phyloP scores from a whole-genome alignment of 2,329 filamentous ascomycete species.

The Epichloe festucae region DNA sequence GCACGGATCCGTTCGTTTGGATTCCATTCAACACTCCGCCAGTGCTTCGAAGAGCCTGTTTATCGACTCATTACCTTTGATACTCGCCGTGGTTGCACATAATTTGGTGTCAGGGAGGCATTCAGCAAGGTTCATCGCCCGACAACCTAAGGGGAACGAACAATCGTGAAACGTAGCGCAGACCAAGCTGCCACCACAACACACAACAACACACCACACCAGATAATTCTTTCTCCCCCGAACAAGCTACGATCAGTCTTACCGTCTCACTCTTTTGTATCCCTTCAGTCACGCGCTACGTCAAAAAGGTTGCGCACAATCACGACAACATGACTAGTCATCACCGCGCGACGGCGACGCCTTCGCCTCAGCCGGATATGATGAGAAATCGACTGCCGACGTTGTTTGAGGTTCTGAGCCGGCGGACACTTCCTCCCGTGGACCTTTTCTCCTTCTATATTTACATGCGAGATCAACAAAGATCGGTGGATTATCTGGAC shows the following conservation, averaged over 20 bases:
- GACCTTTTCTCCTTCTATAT: conserved; percentile 99
- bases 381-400: conserved; percentile 78
- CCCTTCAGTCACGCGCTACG: not conserved
- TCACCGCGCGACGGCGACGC: conserved; percentile 21
- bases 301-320: not conserved
- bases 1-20: not conserved
- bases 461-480: conserved; percentile 97
- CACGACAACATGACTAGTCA: conserved; percentile 12
- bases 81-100: not conserved
- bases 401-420: conserved; percentile 87
- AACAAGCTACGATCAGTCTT: not conserved
- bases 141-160: conserved; percentile 1
- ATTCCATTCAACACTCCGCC: not conserved
- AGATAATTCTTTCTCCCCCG: not conserved
- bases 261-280: not conserved
- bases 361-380: conserved; percentile 45
- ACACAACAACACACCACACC: not conserved
- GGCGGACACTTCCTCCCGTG: conserved; percentile 86
- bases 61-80: not conserved
- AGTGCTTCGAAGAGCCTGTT: not conserved
- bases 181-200: not conserved
- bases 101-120: not conserved
- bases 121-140: not conserved
- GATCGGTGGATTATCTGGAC: conserved; percentile 93
- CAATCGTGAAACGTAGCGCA: conserved; percentile 8